Evolutionary conservation across 441 rosid genomes (phyloP).

Genomic region (Eruca vesicaria): DNA sequence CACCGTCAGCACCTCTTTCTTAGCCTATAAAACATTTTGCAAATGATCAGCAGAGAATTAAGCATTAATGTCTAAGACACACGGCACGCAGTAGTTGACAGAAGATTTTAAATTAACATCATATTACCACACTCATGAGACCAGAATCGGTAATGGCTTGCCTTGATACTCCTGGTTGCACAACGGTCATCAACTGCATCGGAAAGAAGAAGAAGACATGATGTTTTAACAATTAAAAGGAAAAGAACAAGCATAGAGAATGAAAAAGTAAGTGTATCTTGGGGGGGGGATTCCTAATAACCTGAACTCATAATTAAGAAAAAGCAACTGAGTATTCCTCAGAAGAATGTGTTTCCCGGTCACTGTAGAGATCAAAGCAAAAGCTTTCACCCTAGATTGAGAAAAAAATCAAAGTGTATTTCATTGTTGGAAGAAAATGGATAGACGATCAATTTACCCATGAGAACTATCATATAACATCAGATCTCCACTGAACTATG

Average conservation of each 20-base stretch:
- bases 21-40: constrained; percentile 48
- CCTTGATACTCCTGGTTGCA: constrained; percentile 33
- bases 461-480: too few species aligned
- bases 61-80: neutral
- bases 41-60: constrained; percentile 3
- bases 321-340: neutral
- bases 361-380: too few species aligned
- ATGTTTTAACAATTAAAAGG: constrained; percentile 1
- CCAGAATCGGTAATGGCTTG: constrained; percentile 27
- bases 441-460: too few species aligned
- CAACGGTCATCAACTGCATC: constrained; percentile 39
- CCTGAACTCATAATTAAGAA: neutral
- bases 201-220: neutral
- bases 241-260: too few species aligned
- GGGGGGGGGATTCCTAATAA: neutral
- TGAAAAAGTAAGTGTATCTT: too few species aligned
- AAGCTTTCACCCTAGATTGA: too few species aligned
- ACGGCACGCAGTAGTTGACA: constrained; percentile 8
- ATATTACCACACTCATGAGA: constrained; percentile 36
- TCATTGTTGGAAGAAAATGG: too few species aligned
- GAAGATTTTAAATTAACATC: constrained; percentile 33
- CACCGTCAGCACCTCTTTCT: constrained; percentile 56
- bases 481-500: too few species aligned
- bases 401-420: too few species aligned
- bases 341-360: too few species aligned